Evolutionary conservation across 352 stramenopile genomes (phyloP).

Genomic region (Blastocystis sp.): DNA sequence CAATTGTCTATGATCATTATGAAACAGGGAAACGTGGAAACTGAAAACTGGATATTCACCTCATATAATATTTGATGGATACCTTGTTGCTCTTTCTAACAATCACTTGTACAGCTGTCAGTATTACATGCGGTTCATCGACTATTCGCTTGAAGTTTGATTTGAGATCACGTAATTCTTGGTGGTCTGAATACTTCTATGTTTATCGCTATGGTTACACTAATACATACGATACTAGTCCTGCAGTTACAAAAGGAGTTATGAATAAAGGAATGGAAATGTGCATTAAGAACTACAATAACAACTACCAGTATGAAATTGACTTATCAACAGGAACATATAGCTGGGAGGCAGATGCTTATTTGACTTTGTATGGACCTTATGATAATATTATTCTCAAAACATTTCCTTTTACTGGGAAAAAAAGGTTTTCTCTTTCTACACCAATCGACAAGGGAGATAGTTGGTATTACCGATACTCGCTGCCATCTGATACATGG

Average conservation of each 20-base stretch:
- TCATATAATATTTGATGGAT: too few relatives aligned
- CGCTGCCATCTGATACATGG: background rate
- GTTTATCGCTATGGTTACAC: background rate
- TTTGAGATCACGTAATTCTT: too few relatives aligned
- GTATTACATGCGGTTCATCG: too few relatives aligned
- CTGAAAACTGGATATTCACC: too few relatives aligned
- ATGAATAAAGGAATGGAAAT: too few relatives aligned
- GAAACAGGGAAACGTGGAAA: too few relatives aligned
- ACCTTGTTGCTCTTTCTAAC: too few relatives aligned
- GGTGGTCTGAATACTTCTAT: background rate
- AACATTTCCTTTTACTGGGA: background rate
- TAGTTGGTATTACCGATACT: background rate
- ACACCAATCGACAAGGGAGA: background rate
- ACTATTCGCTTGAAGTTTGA: too few relatives aligned
- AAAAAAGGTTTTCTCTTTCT: background rate
- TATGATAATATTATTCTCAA: background rate
- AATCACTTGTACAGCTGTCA: too few relatives aligned
- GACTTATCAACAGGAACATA: background rate
- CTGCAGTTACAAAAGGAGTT: background rate
- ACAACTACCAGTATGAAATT: background rate
- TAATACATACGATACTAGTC: background rate
- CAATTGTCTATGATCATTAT: too few relatives aligned
- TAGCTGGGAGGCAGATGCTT: background rate
- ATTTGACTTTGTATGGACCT: background rate
- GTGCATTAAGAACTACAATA: background rate